Conservation (phyloP, 768 basidiomycete genomes). For the Vararia minispora region DNA sequence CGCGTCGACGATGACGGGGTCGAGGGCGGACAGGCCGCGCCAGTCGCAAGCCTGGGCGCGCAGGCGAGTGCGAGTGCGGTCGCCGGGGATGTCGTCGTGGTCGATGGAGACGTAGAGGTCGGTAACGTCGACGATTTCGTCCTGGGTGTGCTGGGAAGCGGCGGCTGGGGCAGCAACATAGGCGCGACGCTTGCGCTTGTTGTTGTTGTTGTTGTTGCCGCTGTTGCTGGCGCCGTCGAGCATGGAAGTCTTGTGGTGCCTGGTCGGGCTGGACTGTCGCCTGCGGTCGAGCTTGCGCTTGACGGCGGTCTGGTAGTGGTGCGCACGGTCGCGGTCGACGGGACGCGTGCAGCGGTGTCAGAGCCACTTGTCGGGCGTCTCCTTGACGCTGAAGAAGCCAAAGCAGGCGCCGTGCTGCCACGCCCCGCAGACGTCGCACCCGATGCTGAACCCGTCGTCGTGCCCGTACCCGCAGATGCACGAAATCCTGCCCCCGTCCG, state of each 20-base stretch:
- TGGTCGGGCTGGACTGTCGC: conserved; percentile 27
- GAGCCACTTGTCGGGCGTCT: conserved; percentile 66
- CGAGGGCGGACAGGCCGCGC: conserved; percentile 57
- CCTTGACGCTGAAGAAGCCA: conserved; percentile 40
- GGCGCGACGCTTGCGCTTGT: conserved; percentile 3
- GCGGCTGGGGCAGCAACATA: conserved; percentile 12
- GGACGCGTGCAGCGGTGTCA: conserved; percentile 59
- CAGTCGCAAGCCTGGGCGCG: conserved; percentile 51
- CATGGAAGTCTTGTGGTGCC: conserved; percentile 31
- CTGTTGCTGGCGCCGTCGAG: conserved; percentile 21
- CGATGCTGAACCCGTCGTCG: conserved; percentile 81
- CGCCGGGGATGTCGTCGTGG: conserved; percentile 32
- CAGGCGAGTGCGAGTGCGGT: conserved; percentile 36
- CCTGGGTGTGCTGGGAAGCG: conserved; percentile 31
- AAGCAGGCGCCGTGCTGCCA: conserved; percentile 86
- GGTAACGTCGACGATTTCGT: conserved; percentile 39
- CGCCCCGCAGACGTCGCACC: conserved; percentile 70
- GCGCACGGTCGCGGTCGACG: conserved; percentile 38
- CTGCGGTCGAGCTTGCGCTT: conserved; percentile 23
- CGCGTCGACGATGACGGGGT: conserved; percentile 23
- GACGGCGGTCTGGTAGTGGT: conserved; percentile 32
- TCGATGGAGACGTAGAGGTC: conserved; percentile 34
- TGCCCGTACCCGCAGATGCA: conserved; percentile 68
- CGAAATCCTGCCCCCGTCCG: too few relatives aligned
- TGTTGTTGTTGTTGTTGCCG: conserved; percentile 7